Conservation (phyloP, 345 rosid species). For the Eucalyptus cloeziana region DNA sequence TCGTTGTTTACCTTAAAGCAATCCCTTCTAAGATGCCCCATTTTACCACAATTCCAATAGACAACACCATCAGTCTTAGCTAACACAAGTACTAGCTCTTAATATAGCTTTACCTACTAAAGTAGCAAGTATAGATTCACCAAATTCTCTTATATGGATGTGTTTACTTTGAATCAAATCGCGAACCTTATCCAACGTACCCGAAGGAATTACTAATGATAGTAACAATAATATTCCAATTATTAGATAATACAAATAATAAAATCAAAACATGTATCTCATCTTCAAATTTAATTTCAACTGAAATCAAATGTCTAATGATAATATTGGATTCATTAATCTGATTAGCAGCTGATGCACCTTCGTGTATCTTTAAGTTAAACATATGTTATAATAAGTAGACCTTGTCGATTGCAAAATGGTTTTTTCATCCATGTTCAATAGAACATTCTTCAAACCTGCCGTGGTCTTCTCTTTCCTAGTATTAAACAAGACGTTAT, state of each 20-base stretch:
- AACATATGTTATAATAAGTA: not conserved
- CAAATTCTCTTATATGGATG: accelerated
- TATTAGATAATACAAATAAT: accelerated
- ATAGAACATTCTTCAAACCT: not conserved
- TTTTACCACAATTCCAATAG: not conserved
- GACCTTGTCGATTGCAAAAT: accelerated
- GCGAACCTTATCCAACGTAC: accelerated
- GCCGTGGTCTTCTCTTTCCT: accelerated
- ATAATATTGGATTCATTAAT: no score
- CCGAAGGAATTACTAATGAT: accelerated
- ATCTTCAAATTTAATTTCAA: no score
- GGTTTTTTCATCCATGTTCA: no score
- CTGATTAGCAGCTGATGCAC: no score
- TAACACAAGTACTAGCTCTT: not conserved
- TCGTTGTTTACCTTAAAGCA: accelerated
- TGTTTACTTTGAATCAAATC: accelerated
- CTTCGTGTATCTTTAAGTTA: no score
- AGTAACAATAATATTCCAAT: not conserved
- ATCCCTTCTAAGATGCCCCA: not conserved
- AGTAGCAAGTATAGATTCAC: not conserved
- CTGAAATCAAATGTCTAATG: no score
- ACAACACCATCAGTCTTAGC: accelerated
- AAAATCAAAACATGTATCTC: not conserved
- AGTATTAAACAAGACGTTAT: accelerated
- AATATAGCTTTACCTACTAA: not conserved